Percentiles rank a stretch among this genome's conserved stretches.
Conservation (phyloP, 768 basidiomycete species). For the Daedaleopsis sinensis region DNA sequence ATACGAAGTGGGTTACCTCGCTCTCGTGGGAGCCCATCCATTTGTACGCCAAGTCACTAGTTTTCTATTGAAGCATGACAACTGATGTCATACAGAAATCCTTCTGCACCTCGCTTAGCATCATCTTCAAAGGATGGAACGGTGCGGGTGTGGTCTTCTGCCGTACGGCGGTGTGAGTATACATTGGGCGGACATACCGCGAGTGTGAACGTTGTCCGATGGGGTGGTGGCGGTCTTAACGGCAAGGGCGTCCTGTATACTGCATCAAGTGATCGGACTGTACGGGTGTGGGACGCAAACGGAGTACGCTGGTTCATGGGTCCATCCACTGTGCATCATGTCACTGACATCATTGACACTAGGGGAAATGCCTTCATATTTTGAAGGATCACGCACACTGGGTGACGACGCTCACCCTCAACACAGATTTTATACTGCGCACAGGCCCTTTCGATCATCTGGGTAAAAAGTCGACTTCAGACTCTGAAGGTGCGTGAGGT, state of each 20-base stretch:
- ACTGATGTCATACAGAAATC: slow-evolving; percentile 54
- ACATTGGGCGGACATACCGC: slow-evolving; percentile 92
- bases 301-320: slow-evolving; percentile 48
- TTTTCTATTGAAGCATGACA: slow-evolving; percentile 6
- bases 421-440: slow-evolving; percentile 92
- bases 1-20: slow-evolving; percentile 95
- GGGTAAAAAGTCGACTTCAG: slow-evolving; percentile 73
- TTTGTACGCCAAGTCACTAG: slow-evolving; percentile 52
- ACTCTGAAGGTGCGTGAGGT: slow-evolving; percentile 72
- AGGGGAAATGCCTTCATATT: slow-evolving; percentile 84
- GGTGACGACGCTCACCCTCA: slow-evolving; percentile 96
- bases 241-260: slow-evolving; percentile 85
- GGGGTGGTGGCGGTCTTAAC: slow-evolving; percentile 83
- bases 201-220: slow-evolving; percentile 92
- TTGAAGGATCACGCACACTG: slow-evolving; percentile 97
- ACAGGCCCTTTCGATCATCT: slow-evolving; percentile 95
- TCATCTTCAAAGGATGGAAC: slow-evolving; percentile 97
- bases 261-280: slow-evolving; percentile 91
- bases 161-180: slow-evolving; percentile 73
- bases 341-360: slow-evolving; percentile 3
- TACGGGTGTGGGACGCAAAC: slow-evolving; percentile 92
- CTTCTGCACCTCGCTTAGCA: slow-evolving; percentile 79
- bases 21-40: slow-evolving; percentile 97
- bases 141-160: slow-evolving; percentile 68
- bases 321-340: neutral